Conservation (phyloP, 306 rosid species). For the Quercus glauca region DNA sequence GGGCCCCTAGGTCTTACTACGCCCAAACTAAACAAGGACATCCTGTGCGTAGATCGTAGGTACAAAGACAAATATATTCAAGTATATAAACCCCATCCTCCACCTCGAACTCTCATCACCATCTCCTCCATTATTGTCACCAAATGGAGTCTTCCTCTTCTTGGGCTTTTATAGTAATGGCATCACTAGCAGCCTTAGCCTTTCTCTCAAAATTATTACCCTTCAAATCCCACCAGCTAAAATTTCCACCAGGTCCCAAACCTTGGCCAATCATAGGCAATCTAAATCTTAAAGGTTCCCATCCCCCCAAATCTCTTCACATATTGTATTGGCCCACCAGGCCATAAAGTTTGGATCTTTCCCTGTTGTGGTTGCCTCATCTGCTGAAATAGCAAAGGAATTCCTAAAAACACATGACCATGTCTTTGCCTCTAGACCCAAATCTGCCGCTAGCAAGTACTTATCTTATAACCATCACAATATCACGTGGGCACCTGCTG, state of each 20-base stretch:
- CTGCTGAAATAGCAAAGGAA: constrained; percentile 29
- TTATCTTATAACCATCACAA: constrained; percentile 28
- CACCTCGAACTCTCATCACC: neutral
- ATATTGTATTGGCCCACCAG: neutral
- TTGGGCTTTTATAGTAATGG: neutral
- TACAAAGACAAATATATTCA: no score
- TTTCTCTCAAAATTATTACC: constrained; percentile 2
- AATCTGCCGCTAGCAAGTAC: constrained; percentile 36
- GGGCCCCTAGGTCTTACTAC: no score
- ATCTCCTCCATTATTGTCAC: neutral
- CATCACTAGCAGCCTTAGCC: constrained; percentile 1
- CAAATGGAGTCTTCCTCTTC: constrained; percentile 5
- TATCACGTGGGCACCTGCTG: constrained; percentile 41
- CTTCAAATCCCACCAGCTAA: neutral
- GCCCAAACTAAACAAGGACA: no score
- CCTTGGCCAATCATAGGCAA: constrained; percentile 44
- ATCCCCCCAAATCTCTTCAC: no score
- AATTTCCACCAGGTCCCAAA: constrained; percentile 44
- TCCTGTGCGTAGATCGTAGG: accelerated
- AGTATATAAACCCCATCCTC: neutral
- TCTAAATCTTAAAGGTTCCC: no score
- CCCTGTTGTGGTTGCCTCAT: constrained; percentile 37
- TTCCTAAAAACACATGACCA: constrained; percentile 34
- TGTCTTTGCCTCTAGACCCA: constrained; percentile 35
- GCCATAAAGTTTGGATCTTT: constrained; percentile 40